A percentile compares a stretch with the other conserved stretches of the same genome.
phyloP scores from a whole-genome alignment of 164 flowering plant species.

The Aristolochia californica region DNA sequence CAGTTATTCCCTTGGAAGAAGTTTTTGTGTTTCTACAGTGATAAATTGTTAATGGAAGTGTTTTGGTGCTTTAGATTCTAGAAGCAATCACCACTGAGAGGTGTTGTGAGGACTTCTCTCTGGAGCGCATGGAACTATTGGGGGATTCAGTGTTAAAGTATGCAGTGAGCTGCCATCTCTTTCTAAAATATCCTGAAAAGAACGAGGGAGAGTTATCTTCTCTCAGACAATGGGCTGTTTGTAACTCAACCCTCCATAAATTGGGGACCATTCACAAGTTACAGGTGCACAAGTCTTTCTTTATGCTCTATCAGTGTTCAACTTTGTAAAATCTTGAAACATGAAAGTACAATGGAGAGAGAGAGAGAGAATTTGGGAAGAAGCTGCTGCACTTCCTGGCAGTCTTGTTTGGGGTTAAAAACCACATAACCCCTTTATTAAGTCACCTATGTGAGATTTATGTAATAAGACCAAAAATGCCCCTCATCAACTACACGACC shows the following conservation, averaged over 20 bases:
- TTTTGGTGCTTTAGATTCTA: constrained; percentile 40
- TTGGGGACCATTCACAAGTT: constrained; percentile 50
- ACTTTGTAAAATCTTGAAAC: no score
- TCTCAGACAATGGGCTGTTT: constrained; percentile 39
- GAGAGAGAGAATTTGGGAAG: no score
- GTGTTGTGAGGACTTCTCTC: constrained; percentile 72
- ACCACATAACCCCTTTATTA: no score
- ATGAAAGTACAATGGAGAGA: no score
- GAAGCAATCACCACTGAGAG: constrained; percentile 83
- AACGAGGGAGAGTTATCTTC: constrained; percentile 76
- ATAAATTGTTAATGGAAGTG: constrained; percentile 1
- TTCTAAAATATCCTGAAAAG: constrained; percentile 54
- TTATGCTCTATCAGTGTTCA: no score
- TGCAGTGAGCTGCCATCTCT: constrained; percentile 71
- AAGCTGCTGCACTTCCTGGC: no score
- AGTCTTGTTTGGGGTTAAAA: no score
- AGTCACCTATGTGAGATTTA: no score
- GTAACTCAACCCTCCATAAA: constrained; percentile 65
- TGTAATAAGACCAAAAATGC: no score
- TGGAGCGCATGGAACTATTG: constrained; percentile 92
- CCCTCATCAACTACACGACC: no score
- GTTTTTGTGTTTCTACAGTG: neutral
- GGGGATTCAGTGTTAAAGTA: constrained; percentile 93
- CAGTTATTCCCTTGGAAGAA: neutral
- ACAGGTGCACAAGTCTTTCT: constrained; percentile 39